Percentiles rank a stretch among this genome's conserved stretches.
phyloP scores from a whole-genome alignment of 805 yeast genomes.

The Metschnikowia amazonensis region DNA sequence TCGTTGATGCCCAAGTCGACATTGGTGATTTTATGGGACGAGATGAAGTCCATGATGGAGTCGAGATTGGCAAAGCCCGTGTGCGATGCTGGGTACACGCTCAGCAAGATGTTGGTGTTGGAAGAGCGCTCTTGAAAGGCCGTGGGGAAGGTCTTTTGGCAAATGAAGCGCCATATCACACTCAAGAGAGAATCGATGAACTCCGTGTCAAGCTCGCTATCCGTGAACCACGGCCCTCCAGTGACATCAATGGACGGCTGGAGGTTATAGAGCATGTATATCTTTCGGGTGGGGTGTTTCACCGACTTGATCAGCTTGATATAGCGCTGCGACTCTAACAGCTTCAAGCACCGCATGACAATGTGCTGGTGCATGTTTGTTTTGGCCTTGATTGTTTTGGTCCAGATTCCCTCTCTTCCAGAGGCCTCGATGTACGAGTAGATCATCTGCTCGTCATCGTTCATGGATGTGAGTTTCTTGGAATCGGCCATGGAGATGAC shows the following conservation, averaged over 20 bases:
- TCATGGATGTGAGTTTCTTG: constrained; percentile 68
- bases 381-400: constrained; percentile 82
- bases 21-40: constrained; percentile 67
- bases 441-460: constrained; percentile 83
- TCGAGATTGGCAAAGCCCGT: constrained; percentile 66
- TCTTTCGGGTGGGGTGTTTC: constrained; percentile 88
- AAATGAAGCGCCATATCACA: constrained; percentile 84
- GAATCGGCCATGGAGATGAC: constrained; percentile 76
- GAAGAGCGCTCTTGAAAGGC: constrained; percentile 49
- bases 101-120: constrained; percentile 40
- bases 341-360: constrained; percentile 77
- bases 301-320: constrained; percentile 90
- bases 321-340: constrained; percentile 72
- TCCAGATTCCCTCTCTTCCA: constrained; percentile 95
- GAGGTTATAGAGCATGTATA: constrained; percentile 88
- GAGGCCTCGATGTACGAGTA: constrained; percentile 89
- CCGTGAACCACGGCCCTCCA: constrained; percentile 99
- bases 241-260: constrained; percentile 95
- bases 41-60: constrained; percentile 71
- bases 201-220: constrained; percentile 89
- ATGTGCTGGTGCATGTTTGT: constrained; percentile 89
- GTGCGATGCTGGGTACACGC: constrained; percentile 54
- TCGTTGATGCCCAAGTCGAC: constrained; percentile 75
- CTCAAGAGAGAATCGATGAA: constrained; percentile 80
- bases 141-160: constrained; percentile 70